phyloP scores from a whole-genome alignment of 2,329 filamentous ascomycete genomes.

The Fusarium metavorans region DNA sequence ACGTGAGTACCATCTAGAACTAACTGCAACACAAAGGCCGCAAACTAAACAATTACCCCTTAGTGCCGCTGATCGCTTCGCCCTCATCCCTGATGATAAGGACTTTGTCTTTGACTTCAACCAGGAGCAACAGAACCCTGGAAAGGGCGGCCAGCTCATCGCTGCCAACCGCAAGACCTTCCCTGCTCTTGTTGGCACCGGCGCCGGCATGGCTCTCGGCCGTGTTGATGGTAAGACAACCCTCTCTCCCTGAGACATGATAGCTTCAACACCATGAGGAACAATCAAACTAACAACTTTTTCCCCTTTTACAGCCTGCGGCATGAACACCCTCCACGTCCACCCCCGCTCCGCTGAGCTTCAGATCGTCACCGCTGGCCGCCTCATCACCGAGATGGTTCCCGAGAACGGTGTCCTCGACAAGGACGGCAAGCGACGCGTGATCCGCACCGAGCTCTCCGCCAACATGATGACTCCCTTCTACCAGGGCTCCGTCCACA shows the following conservation, averaged over 20 bases:
- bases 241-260: neutral
- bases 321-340: constrained; percentile 68
- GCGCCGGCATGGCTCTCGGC: constrained; percentile 63
- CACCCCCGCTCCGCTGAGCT: constrained; percentile 67
- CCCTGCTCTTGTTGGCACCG: constrained; percentile 66
- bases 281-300: constrained; percentile 27
- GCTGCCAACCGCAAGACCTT: constrained; percentile 68
- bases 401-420: constrained; percentile 62
- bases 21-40: neutral
- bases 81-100: constrained; percentile 56
- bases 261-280: neutral
- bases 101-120: constrained; percentile 65
- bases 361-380: constrained; percentile 62
- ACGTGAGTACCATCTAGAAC: constrained; percentile 44
- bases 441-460: constrained; percentile 56
- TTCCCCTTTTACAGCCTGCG: constrained; percentile 54
- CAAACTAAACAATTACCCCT: constrained; percentile 22
- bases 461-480: constrained; percentile 65
- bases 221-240: constrained; percentile 55
- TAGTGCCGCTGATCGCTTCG: constrained; percentile 57
- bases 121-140: constrained; percentile 37
- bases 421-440: constrained; percentile 52
- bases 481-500: constrained; percentile 66
- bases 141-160: constrained; percentile 60
- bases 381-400: constrained; percentile 63